Evolutionary conservation across 1,139 yeast species (phyloP), one percentile per base, ranked within the genome.

Genomic region (Lodderomyces jiufengensis): DNA sequence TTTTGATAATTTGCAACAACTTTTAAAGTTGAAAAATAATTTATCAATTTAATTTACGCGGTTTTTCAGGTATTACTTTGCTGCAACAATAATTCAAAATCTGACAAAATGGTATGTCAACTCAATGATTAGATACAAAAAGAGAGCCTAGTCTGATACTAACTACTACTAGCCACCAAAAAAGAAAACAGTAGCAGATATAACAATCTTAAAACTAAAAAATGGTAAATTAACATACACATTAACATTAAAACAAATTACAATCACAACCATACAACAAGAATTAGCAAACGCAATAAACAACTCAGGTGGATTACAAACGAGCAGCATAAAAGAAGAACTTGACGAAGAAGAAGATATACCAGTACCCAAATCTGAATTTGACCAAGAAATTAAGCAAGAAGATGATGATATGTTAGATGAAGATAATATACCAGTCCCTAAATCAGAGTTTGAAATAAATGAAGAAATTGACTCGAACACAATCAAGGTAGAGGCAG

Each of bases 291-390:
- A 50, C 2, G 65, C 70, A 21, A 66, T 78, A 27, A 65, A 68
- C 40, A 47, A 54, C 10, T 60, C 78, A 1, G 81, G 82, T 3
- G 83, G 83, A 0, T 42, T 74, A 23, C 37, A 44, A 18, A 32
- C 51, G 35, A 14, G 9, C 5, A 29, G 14, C 10, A 29, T 14
- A 10, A 26, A 26, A 8, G 34, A 31, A 5, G 58, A 51, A 9
- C 52, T 45, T 4, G 49, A 41, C 7, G 50, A 41, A 1, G 48
- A 56, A 25, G 63, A 50, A 10, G 59, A 51, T 18, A 58, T 60
- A 9, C 53, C 47, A 4, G 46, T 57, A 1, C 64, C 63, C 12
- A 55, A 55, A 38, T 54, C 62, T n/a, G 63, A 55, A 31, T 52
- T 41, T 18, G 20, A 18, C 20, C 6, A 18, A 18, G 20, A 55